These are phyloP conservation scores for Coemansia sp. DNA, from an alignment of 192 early-diverging fungal genomes.

Conservation along the genomic window DNA sequence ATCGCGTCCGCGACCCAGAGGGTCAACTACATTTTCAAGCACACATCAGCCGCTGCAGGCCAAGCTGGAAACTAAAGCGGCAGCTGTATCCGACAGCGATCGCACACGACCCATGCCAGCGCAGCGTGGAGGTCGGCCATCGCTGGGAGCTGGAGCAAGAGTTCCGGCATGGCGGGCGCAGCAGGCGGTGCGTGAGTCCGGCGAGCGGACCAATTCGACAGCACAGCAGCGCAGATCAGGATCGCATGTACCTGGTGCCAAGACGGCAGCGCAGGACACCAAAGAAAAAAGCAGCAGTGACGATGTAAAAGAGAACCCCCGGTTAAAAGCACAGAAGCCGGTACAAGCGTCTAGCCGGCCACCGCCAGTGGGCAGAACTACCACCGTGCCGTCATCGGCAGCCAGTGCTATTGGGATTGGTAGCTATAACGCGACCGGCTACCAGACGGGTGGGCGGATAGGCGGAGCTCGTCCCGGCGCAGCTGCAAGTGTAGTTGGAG, in stretches of 20 bases:
- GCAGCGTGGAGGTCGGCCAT: conserved; percentile 22
- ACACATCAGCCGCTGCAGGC: conserved; percentile 45
- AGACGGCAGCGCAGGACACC: conserved; percentile 28
- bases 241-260: conserved; percentile 25
- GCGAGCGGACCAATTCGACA: conserved; percentile 11
- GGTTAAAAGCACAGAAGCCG: conserved; percentile 8
- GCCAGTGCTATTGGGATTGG: conserved; percentile 51
- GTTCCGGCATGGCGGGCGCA: conserved; percentile 49
- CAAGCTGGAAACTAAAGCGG: conserved; percentile 33
- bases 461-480: conserved; percentile 33
- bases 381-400: conserved; percentile 26
- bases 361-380: conserved; percentile 4
- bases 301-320: conserved; percentile 14
- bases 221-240: conserved; percentile 37
- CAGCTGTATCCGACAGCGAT: conserved; percentile 10
- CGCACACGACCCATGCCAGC: conserved; percentile 12
- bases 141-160: conserved; percentile 21
- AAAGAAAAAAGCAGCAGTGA: conserved; percentile 26
- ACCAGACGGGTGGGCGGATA: conserved; percentile 22
- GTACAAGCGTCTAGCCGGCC: conserved; percentile 1
- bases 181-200: conserved; percentile 39
- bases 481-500: conserved; percentile 41
- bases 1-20: conserved; percentile 1
- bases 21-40: conserved; percentile 12
- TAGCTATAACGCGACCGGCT: conserved; percentile 24